Evolutionary conservation across 495 filamentous ascomycete genomes (phyloP).

Genomic region (Hamigera avellanea): DNA sequence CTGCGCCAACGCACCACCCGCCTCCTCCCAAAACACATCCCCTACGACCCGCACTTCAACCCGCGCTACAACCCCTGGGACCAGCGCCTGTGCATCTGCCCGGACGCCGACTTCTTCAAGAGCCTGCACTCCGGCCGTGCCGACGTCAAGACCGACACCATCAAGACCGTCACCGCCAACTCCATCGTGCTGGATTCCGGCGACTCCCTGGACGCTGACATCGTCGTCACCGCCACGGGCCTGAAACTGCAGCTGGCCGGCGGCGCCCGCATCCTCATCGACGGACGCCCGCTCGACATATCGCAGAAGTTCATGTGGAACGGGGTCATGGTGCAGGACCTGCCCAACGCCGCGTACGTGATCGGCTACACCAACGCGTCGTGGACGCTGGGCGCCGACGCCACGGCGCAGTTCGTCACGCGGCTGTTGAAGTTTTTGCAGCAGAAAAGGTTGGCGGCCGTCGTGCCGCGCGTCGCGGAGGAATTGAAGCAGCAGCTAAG

Average conservation of each 20-base stretch:
- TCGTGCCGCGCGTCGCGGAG: conserved; percentile 1
- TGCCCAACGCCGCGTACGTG: conserved; percentile 24
- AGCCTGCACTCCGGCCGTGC: conserved; percentile 36
- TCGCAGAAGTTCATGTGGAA: conserved; percentile 27
- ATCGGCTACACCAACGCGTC: conserved; percentile 29
- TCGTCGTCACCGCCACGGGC: conserved; percentile 58
- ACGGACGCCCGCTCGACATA: conserved; percentile 12
- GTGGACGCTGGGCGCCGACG: conserved; percentile 33
- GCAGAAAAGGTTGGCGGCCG: neutral
- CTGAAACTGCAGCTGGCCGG: conserved; percentile 19
- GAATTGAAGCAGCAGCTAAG: conserved; percentile 10
- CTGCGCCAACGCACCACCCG: conserved; percentile 18
- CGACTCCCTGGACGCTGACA: conserved; percentile 39
- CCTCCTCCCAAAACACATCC: conserved; percentile 37
- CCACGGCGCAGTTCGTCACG: conserved; percentile 13
- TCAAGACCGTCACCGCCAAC: conserved; percentile 39
- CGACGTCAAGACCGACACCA: conserved; percentile 44
- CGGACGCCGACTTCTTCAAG: conserved; percentile 53
- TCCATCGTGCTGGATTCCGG: conserved; percentile 42
- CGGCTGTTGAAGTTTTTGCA: conserved; percentile 11
- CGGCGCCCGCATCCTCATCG: conserved; percentile 14
- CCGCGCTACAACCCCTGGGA: conserved; percentile 51
- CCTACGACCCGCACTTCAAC: conserved; percentile 47
- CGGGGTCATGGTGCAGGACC: conserved; percentile 26
- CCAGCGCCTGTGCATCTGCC: conserved; percentile 51